These are phyloP conservation scores for Escovopsis sp. DNA, from an alignment of 2,329 filamentous ascomycete genomes.

Conservation along the genomic window DNA sequence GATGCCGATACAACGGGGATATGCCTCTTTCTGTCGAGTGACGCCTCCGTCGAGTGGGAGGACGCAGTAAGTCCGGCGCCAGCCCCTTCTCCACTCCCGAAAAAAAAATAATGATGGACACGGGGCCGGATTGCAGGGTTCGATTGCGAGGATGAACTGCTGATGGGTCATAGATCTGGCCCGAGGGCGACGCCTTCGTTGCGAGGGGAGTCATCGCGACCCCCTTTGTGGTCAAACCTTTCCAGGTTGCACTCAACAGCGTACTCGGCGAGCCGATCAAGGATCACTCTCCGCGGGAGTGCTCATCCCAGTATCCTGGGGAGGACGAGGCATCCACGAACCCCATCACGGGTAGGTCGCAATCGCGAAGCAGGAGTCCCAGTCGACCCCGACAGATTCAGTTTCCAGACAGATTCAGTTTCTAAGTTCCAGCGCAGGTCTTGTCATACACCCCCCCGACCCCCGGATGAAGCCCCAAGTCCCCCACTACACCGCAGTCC, in stretches of 20 bases:
- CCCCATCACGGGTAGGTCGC: constrained; percentile 10
- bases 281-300: constrained; percentile 28
- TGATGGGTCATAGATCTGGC: constrained; percentile 26
- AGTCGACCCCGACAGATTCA: no score
- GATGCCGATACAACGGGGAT: constrained; percentile 29
- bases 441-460: constrained; percentile 27
- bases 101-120: no score
- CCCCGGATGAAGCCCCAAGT: constrained; percentile 12
- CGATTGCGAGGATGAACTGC: not conserved
- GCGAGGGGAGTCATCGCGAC: constrained; percentile 41
- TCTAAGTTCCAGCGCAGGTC: constrained; percentile 18
- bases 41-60: constrained; percentile 43
- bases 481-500: constrained; percentile 37
- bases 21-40: constrained; percentile 34
- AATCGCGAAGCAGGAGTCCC: not conserved
- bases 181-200: constrained; percentile 19
- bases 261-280: constrained; percentile 9
- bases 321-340: constrained; percentile 20
- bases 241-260: constrained; percentile 31
- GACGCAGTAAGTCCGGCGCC: constrained; percentile 24
- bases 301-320: constrained; percentile 30
- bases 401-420: no score
- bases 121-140: no score
- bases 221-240: constrained; percentile 33
- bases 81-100: not conserved